Evolutionary conservation across 345 rosid species (phyloP).

Genomic region (Stellera chamaejasme): DNA sequence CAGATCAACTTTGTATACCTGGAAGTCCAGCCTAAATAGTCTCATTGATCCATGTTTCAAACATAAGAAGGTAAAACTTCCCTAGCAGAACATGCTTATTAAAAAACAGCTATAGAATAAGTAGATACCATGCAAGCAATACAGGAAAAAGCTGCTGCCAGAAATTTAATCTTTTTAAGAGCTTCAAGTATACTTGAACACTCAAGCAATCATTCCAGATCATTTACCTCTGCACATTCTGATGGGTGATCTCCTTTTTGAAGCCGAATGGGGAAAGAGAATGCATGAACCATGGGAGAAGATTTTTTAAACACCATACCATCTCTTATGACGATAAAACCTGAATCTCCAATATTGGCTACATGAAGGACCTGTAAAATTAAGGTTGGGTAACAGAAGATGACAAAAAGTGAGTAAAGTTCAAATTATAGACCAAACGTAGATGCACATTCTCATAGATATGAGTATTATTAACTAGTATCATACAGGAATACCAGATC

Average conservation of each 20-base stretch:
- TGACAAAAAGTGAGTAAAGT: too few species aligned
- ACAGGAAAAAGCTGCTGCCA: background rate
- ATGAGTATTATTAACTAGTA: too few species aligned
- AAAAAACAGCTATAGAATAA: too few species aligned
- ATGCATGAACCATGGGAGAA: constrained; percentile 55
- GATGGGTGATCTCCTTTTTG: constrained; percentile 37
- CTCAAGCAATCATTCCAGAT: background rate
- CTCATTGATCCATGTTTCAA: too few species aligned
- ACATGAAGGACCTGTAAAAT: constrained; percentile 50
- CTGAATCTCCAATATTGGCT: constrained; percentile 74
- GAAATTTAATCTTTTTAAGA: background rate
- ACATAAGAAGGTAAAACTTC: too few species aligned
- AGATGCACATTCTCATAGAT: too few species aligned
- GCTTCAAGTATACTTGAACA: background rate
- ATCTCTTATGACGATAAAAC: constrained; percentile 57
- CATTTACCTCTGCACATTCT: constrained; percentile 45
- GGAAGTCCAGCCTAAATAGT: constrained; percentile 8
- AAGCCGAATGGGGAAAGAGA: constrained; percentile 55
- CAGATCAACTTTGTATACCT: constrained; percentile 46
- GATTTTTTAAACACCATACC: constrained; percentile 43
- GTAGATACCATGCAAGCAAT: too few species aligned
- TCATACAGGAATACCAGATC: too few species aligned
- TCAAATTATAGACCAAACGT: too few species aligned
- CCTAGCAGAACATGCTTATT: too few species aligned
- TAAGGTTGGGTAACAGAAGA: background rate